Percentiles rank a stretch among this genome's conserved stretches.
Conservation (phyloP, 2,329 filamentous ascomycete species). For the Alternaria sp. region DNA sequence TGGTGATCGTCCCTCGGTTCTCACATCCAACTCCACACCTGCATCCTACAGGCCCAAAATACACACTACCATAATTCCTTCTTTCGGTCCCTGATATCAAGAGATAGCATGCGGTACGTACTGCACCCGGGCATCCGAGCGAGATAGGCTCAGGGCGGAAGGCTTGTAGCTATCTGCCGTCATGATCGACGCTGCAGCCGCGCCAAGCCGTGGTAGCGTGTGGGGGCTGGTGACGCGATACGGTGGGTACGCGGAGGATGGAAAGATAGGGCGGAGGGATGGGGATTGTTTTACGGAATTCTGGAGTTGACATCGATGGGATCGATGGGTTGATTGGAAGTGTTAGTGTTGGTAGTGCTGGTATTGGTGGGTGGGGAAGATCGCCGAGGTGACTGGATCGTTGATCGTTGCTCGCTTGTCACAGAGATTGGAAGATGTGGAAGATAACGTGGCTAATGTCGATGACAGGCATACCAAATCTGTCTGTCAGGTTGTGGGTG, state of each 20-base stretch:
- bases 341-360: neutral
- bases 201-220: neutral
- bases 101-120: neutral
- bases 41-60: neutral
- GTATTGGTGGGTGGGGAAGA: neutral
- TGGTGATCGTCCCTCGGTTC: neutral
- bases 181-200: slow-evolving; percentile 2
- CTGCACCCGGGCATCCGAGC: neutral
- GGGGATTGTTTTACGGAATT: neutral
- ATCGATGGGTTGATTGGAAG: neutral
- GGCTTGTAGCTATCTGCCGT: neutral
- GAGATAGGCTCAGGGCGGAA: neutral
- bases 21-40: neutral
- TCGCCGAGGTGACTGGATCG: neutral
- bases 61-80: neutral
- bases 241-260: neutral
- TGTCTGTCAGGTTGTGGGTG: neutral
- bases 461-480: neutral
- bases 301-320: neutral
- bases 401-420: neutral
- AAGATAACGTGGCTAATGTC: neutral
- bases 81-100: neutral
- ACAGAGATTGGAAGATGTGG: neutral
- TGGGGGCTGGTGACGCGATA: neutral
- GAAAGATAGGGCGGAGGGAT: neutral